A percentile compares a stretch with the other conserved stretches of the same genome.
Conservation (phyloP, 257 asterid genomes). For the Solanum arcanum region DNA sequence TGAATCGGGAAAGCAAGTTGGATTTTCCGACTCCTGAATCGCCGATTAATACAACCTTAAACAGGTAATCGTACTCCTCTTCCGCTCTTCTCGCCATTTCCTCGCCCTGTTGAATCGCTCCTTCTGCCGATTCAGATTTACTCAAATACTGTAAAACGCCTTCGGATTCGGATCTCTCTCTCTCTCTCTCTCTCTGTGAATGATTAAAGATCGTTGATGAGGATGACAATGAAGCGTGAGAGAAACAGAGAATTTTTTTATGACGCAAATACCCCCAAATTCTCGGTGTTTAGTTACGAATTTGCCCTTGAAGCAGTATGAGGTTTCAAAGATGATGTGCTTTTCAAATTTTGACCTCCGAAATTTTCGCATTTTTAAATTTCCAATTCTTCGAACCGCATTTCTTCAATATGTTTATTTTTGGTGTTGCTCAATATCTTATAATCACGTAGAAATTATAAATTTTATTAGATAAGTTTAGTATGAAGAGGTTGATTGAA, state of each 20-base stretch:
- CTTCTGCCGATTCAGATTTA: neutral
- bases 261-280: conserved; percentile 13
- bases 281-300: neutral
- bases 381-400: neutral
- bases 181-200: neutral
- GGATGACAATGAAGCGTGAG: neutral
- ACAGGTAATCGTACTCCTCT: conserved; percentile 44
- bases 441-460: neutral
- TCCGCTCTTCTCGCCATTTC: conserved; percentile 40
- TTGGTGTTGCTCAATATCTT: too few relatives aligned
- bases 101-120: conserved; percentile 8
- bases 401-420: neutral
- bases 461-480: too few relatives aligned
- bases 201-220: neutral
- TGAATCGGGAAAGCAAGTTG: conserved; percentile 32
- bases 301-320: neutral
- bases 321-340: neutral
- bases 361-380: neutral
- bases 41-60: conserved; percentile 36
- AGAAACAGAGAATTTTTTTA: neutral
- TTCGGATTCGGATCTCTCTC: neutral
- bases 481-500: too few relatives aligned
- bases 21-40: conserved; percentile 44
- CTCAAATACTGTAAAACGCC: neutral
- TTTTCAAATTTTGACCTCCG: neutral